A percentile compares a stretch with the other conserved stretches of the same genome.
Evolutionary conservation across 192 early-diverging fungal genomes (phyloP).

Genomic region (Lobosporangium transversale): DNA sequence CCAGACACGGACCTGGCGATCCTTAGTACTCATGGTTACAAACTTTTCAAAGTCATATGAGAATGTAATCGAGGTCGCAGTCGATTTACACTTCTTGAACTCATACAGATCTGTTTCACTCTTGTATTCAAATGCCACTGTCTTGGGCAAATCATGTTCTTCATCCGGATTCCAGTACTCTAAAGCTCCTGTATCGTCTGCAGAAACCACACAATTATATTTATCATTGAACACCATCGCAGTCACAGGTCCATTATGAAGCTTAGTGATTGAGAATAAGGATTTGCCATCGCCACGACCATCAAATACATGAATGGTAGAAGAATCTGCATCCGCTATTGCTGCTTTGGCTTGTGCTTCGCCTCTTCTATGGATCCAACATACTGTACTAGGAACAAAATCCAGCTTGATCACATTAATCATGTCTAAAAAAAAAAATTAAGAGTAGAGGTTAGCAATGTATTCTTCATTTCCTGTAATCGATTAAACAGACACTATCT

Average conservation of each 20-base stretch:
- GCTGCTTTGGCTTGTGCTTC: constrained; percentile 87
- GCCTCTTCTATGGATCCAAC: constrained; percentile 88
- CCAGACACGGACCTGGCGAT: constrained; percentile 89
- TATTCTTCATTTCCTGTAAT: background rate
- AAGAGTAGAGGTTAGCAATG: background rate
- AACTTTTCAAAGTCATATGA: constrained; percentile 86
- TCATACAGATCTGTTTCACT: constrained; percentile 96
- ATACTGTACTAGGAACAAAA: constrained; percentile 78
- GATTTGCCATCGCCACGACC: constrained; percentile 74
- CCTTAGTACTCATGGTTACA: constrained; percentile 86
- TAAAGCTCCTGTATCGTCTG: constrained; percentile 88
- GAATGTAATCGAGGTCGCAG: constrained; percentile 83
- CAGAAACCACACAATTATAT: constrained; percentile 82
- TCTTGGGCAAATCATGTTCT: constrained; percentile 68
- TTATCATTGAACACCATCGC: constrained; percentile 87
- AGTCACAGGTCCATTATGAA: constrained; percentile 79
- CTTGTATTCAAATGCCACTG: constrained; percentile 84
- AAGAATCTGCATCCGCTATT: constrained; percentile 79
- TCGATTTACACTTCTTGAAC: constrained; percentile 89
- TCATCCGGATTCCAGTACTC: constrained; percentile 93
- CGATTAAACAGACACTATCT: background rate
- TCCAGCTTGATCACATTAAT: constrained; percentile 91
- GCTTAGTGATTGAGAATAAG: constrained; percentile 66
- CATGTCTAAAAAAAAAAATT: constrained; percentile 76
- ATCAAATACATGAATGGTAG: constrained; percentile 85